Evolutionary conservation across 192 early-diverging fungal genomes (phyloP).

Genomic region (Chytriomyces confervae): DNA sequence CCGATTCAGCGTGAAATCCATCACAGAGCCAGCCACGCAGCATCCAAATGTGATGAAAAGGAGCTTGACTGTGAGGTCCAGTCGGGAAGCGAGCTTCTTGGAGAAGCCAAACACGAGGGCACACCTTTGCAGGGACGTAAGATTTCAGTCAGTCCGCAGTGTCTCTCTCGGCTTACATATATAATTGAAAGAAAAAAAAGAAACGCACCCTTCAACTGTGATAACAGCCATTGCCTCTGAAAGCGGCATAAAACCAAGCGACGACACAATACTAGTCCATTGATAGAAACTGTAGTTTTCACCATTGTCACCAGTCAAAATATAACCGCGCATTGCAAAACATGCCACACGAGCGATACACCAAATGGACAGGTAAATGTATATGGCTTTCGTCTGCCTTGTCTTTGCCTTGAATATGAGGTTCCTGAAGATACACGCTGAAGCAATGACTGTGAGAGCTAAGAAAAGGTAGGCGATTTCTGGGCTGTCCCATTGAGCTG

Average conservation of each 20-base stretch:
- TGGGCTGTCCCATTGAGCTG: neutral
- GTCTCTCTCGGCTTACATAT: no score
- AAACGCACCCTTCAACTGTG: neutral
- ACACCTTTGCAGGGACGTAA: no score
- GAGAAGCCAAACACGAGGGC: no score
- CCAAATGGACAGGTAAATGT: neutral
- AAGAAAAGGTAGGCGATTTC: neutral
- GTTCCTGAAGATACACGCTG: neutral
- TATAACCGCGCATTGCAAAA: neutral
- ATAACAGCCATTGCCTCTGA: neutral
- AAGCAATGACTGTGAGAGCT: neutral
- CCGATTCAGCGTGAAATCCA: slow-evolving; percentile 30
- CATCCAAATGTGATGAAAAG: slow-evolving; percentile 7
- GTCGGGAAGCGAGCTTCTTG: neutral
- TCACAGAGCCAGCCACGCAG: slow-evolving; percentile 7
- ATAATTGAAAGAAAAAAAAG: no score
- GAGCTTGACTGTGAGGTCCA: neutral
- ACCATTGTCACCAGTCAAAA: neutral
- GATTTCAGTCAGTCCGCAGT: no score
- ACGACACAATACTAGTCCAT: neutral
- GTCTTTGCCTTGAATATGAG: slow-evolving; percentile 4
- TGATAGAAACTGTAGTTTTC: neutral
- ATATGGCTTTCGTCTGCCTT: neutral
- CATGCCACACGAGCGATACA: neutral
- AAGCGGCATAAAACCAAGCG: slow-evolving; percentile 12